Percentiles rank a stretch among this genome's conserved stretches.
These are phyloP conservation scores for Aspergillus luchuensis DNA, from an alignment of 2,329 filamentous ascomycete genomes.

Conservation along the genomic window DNA sequence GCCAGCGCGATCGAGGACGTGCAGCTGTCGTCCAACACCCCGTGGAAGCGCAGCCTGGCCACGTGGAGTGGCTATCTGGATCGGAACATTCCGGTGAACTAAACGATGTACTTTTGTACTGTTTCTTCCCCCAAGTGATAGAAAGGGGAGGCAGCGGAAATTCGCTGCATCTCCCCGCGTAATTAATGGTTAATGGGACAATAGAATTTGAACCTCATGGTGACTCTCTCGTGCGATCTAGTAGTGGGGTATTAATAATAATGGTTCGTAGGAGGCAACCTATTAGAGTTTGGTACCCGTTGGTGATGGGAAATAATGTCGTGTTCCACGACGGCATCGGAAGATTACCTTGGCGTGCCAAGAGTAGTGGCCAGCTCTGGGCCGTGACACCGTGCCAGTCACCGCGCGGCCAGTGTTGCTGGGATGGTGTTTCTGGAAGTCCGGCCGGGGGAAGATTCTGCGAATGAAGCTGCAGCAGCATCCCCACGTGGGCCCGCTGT, in stretches of 20 bases:
- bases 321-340: background rate
- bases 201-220: too few species aligned
- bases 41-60: conserved; percentile 53
- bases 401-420: background rate
- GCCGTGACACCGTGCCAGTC: background rate
- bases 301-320: too few species aligned
- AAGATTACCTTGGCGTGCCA: background rate
- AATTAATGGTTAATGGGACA: too few species aligned
- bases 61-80: conserved; percentile 56
- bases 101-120: background rate
- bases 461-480: too few species aligned
- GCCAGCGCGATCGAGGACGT: conserved; percentile 66
- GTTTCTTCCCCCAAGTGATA: too few species aligned
- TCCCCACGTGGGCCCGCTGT: background rate
- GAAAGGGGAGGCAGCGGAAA: too few species aligned
- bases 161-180: too few species aligned
- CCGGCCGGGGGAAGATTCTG: too few species aligned
- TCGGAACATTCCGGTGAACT: conserved; percentile 37
- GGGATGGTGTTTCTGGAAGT: background rate
- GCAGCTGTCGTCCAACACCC: conserved; percentile 47
- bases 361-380: background rate
- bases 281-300: too few species aligned
- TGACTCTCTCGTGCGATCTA: too few species aligned
- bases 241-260: too few species aligned
- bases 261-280: too few species aligned